Base-by-base conservation (phyloP, 257 asterid genomes). In the Fraxinus excelsior region DNA sequence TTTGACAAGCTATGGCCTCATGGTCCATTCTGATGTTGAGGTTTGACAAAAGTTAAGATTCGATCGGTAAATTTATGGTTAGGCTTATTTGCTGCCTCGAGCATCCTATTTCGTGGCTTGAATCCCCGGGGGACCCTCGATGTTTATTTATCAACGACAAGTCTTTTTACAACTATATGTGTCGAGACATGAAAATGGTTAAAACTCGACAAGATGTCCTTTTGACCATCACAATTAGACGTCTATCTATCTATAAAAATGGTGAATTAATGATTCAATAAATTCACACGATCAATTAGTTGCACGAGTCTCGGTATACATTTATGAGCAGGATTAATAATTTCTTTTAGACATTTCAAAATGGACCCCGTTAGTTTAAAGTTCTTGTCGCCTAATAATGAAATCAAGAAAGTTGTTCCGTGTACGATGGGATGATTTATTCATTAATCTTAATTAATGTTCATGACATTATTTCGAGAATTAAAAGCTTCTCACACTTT, bases 361-460 rank as follows among this genome's bases (percentile, higher is more conserved):
- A 2, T 40, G 49, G 16, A 10, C 49, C 49, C 14, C 14, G 34
- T 76, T 42, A 49, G 80, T 80, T 80, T 69, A 70, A 72, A 40
- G 82, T 80, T 76, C 9, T 76, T 44, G 42, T 83, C 86, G 51
- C 14, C 46, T 42, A 42, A 51, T 49, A 75, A 75, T 56, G 73
- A 53, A 72, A 32, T 25, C 65, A 72, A n/a, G 62, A 67, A 82
- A 72, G 46, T 51, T 35, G 78, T 82, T 82, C 31, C 83, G 83
- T 82, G 79, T 73, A 74, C 79, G 81, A 68, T n/a, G 58, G 9
- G 73, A 38, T 34, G 2, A 21, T 37, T 69, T 42, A 67, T 31
- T 68, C n/a, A 76, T 73, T 44, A 19, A 44, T 16, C 49, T 79
- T 76, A 72, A 60, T 60, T 79, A 64, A 53, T n/a, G 83, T 79